A percentile compares a stretch with the other conserved stretches of the same genome.
Conservation (phyloP, 2,329 filamentous ascomycete genomes). For the Exophiala phaeomuriformis region DNA sequence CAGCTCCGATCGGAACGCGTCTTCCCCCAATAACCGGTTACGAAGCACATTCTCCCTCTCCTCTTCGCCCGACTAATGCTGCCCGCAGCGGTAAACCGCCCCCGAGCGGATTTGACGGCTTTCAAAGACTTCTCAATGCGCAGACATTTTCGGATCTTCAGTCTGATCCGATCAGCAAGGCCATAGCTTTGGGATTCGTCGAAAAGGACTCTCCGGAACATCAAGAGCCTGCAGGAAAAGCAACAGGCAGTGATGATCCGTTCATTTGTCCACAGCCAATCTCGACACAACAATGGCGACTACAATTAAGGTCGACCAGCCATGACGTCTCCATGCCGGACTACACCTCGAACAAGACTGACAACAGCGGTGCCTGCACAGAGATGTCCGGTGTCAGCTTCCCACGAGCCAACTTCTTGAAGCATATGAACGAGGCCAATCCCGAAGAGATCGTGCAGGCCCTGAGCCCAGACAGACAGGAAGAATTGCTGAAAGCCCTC, state of each 20-base stretch:
- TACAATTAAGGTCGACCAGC: constrained; percentile 30
- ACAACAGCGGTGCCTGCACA: constrained; percentile 37
- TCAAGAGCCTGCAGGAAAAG: constrained; percentile 11
- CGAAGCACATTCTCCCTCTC: constrained; percentile 59
- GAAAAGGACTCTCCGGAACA: constrained; percentile 29
- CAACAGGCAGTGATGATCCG: constrained; percentile 32
- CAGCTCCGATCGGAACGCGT: constrained; percentile 30
- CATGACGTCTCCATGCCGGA: constrained; percentile 46
- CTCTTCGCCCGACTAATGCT: constrained; percentile 36
- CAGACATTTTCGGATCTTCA: constrained; percentile 12
- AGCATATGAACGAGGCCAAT: constrained; percentile 38
- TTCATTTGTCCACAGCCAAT: constrained; percentile 36
- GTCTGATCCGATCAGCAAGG: constrained; percentile 26
- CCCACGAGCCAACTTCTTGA: constrained; percentile 22
- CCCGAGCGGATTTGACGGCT: neutral
- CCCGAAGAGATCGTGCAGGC: constrained; percentile 29
- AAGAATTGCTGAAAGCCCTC: constrained; percentile 32
- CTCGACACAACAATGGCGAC: constrained; percentile 26
- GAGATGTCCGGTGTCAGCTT: constrained; percentile 38
- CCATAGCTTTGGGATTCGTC: constrained; percentile 26
- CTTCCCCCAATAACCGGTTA: constrained; percentile 12
- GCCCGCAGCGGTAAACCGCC: constrained; percentile 14
- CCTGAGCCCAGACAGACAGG: constrained; percentile 19
- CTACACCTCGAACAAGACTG: constrained; percentile 37
- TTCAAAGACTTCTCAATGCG: constrained; percentile 13